A percentile compares a stretch with the other conserved stretches of the same genome.
phyloP scores from a whole-genome alignment of 352 stramenopile species.

The Phytophthora foliorum region DNA sequence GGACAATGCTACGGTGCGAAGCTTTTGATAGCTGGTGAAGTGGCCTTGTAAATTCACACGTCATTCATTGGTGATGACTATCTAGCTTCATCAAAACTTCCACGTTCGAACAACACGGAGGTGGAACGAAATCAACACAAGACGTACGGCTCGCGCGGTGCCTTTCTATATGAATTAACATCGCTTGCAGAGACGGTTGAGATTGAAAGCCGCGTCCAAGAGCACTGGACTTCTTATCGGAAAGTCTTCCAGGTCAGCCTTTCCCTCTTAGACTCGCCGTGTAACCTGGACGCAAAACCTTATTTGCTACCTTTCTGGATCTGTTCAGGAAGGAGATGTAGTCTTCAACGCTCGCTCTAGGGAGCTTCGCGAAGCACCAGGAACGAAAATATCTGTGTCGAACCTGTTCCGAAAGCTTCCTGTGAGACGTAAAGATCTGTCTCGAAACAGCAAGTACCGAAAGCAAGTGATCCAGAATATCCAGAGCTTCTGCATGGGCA shows the following conservation, averaged over 20 bases:
- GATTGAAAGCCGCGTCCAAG: constrained; percentile 67
- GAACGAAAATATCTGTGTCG: constrained; percentile 58
- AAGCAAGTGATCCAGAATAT: constrained; percentile 51
- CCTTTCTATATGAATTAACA: constrained; percentile 60
- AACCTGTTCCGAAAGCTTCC: constrained; percentile 75
- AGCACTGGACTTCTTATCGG: constrained; percentile 67
- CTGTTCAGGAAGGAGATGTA: constrained; percentile 55
- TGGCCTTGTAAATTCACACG: background rate
- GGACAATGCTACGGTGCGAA: constrained; percentile 55
- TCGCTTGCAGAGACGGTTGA: constrained; percentile 58
- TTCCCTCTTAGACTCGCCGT: background rate
- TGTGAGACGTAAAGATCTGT: constrained; percentile 58
- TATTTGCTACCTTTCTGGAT: background rate
- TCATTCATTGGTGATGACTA: background rate
- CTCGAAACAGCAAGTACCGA: constrained; percentile 44
- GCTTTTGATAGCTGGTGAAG: background rate
- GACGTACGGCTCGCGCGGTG: constrained; percentile 57
- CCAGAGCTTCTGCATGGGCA: constrained; percentile 55
- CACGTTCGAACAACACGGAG: background rate
- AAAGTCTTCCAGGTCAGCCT: constrained; percentile 74
- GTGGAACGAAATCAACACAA: constrained; percentile 4
- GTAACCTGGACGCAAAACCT: background rate
- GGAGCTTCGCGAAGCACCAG: constrained; percentile 42
- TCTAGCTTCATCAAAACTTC: constrained; percentile 51
- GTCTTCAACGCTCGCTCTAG: constrained; percentile 68